Evolutionary conservation across 2,329 filamentous ascomycete genomes (phyloP).

Genomic region (Phyllosticta citribraziliensis): DNA sequence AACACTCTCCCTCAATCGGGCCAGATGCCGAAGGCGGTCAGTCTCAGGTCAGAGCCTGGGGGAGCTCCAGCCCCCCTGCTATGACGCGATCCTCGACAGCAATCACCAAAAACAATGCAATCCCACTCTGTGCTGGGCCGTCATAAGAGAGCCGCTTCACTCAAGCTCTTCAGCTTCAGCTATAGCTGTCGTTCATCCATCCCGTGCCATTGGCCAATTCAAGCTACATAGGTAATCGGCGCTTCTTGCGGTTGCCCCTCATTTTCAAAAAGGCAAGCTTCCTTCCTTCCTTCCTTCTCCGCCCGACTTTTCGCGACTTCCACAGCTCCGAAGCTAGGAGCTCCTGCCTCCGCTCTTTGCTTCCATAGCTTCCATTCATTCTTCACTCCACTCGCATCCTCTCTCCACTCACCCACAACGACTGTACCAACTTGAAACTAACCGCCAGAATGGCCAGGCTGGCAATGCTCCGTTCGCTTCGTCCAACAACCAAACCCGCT

Average conservation of each 20-base stretch:
- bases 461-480: slow-evolving; percentile 4
- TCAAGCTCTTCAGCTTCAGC: not conserved
- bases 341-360: not conserved
- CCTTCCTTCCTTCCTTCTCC: slow-evolving; percentile 1
- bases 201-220: slow-evolving; percentile 3
- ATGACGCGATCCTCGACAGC: slow-evolving; percentile 7
- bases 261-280: not conserved
- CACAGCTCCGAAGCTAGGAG: not conserved
- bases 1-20: not conserved
- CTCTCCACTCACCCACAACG: not conserved
- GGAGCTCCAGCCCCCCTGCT: not conserved
- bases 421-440: not conserved
- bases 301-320: slow-evolving; percentile 2
- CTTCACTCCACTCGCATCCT: not conserved
- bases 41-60: not conserved
- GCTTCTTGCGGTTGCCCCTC: slow-evolving; percentile 6
- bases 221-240: slow-evolving; percentile 3
- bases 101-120: slow-evolving; percentile 4
- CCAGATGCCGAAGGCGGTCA: slow-evolving; percentile 10
- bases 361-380: not conserved
- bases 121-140: not conserved
- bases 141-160: not conserved
- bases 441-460: slow-evolving; percentile 4
- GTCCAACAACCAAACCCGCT: not conserved
- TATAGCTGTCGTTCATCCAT: not conserved